phyloP scores from a whole-genome alignment of 2,329 filamentous ascomycete species.

The Sporothrix schenckii region DNA sequence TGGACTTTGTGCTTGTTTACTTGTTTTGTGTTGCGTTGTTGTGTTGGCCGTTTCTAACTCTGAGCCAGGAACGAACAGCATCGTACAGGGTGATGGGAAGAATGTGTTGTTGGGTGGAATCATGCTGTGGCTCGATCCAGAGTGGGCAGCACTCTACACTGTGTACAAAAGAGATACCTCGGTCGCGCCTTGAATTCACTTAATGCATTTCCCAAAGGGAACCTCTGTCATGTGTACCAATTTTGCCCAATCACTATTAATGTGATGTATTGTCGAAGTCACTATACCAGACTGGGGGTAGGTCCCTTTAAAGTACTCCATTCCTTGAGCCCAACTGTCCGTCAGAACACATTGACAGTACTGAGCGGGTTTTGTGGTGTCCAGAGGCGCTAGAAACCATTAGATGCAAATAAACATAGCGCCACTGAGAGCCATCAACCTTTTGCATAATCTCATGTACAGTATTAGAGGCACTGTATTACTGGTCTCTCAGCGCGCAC shows the following conservation, averaged over 20 bases:
- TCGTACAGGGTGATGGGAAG: slow-evolving; percentile 3
- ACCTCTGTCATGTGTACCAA: neutral
- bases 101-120: slow-evolving; percentile 17
- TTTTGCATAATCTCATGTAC: neutral
- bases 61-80: slow-evolving; percentile 17
- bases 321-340: no score
- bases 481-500: neutral
- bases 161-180: neutral
- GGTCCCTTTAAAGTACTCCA: neutral
- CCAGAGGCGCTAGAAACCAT: neutral
- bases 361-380: neutral
- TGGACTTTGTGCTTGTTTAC: slow-evolving; percentile 8
- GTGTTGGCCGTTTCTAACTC: neutral
- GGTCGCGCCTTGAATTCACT: no score
- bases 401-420: slow-evolving; percentile 10
- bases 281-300: neutral
- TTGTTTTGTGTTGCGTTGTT: slow-evolving; percentile 3
- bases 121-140: neutral
- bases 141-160: neutral
- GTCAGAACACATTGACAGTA: slow-evolving; percentile 19
- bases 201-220: neutral
- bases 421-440: neutral
- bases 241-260: neutral
- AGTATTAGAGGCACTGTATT: neutral
- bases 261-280: neutral